Base-by-base conservation (phyloP, 495 filamentous ascomycete genomes). In the Elasticomyces elasticus region DNA sequence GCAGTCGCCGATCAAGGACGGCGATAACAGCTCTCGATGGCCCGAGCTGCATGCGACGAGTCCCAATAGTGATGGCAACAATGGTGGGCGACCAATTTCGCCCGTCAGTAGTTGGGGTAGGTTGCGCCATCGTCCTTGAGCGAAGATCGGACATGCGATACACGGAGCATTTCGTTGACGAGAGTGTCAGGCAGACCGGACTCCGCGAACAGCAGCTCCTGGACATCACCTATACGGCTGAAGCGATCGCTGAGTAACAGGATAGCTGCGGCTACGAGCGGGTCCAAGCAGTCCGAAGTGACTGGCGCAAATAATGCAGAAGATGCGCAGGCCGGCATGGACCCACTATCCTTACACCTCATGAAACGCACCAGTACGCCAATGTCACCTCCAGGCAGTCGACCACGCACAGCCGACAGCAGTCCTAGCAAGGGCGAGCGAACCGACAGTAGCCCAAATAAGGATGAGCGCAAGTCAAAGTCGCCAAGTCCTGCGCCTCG, bases 331-430 rank as follows among this genome's bases (percentile, higher is more conserved):
- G 51, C 56, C 2, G 46, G 41, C 5, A 64, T 67, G 17, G 64
- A 67, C 35, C 64, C 64, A 45, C 52, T 67, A 27, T 61, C 64
- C 40, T 60, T 64, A 31, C 54, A 57, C 9, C 60, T 51, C 25
- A 25, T 33, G 15, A 43, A 57, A 17, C 47, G 49, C 19, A 52
- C 47, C 25, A 57, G 24, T 49, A 45, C 22, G 19, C 41, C 37
- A 17, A 22, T 27, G 38, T 19, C 31, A 15, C 49, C 49, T 10
- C n/a, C 28, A 1, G 6, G 12, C 15, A 15, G 22, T 13, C 2
- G 52, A 40, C 52, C 52, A 11, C 5, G 11, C 5, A 49, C 44
- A 2, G 17, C 52, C 12, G 43, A 55, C 26, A 55, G 44, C 35
- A 40, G 35, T 17, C 13, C 35, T 3, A 17, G 35, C 13, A 40